These are phyloP conservation scores for Colletotrichum lini DNA, from an alignment of 2,329 filamentous ascomycete genomes.

Conservation along the genomic window DNA sequence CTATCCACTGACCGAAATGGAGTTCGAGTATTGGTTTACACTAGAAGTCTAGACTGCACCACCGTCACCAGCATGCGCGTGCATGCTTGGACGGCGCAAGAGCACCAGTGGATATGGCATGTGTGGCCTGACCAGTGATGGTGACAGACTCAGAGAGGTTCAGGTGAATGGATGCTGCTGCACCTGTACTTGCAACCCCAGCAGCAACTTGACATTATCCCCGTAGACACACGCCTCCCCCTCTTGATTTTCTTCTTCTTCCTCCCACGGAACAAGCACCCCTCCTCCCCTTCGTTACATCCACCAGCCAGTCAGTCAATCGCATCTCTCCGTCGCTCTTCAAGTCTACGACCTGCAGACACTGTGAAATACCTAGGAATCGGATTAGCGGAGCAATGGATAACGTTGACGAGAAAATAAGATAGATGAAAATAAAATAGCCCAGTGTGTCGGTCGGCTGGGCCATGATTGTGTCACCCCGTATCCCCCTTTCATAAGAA, in stretches of 20 bases:
- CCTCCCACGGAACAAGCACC: background rate
- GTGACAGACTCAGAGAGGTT: background rate
- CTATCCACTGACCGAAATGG: background rate
- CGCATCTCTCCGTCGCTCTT: constrained; percentile 4
- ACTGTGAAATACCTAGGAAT: background rate
- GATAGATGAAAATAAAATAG: background rate
- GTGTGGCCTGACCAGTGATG: background rate
- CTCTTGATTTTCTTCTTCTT: background rate
- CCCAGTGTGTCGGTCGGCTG: constrained; percentile 26
- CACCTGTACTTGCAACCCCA: background rate
- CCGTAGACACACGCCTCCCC: background rate
- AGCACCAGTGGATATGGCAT: background rate
- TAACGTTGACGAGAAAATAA: background rate
- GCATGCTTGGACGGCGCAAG: background rate
- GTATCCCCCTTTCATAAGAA: constrained; percentile 42
- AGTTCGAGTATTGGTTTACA: background rate
- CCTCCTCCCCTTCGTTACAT: constrained; percentile 5
- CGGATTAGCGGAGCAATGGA: background rate
- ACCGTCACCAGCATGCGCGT: background rate
- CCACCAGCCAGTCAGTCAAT: constrained; percentile 33
- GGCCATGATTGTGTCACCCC: constrained; percentile 41
- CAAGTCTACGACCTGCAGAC: too few species aligned
- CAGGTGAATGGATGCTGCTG: background rate
- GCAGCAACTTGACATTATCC: background rate
- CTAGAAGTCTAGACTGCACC: constrained; percentile 8